Percentiles rank a stretch among this genome's conserved stretches.
Conservation (phyloP, 345 rosid species). For the Durio zibethinus region DNA sequence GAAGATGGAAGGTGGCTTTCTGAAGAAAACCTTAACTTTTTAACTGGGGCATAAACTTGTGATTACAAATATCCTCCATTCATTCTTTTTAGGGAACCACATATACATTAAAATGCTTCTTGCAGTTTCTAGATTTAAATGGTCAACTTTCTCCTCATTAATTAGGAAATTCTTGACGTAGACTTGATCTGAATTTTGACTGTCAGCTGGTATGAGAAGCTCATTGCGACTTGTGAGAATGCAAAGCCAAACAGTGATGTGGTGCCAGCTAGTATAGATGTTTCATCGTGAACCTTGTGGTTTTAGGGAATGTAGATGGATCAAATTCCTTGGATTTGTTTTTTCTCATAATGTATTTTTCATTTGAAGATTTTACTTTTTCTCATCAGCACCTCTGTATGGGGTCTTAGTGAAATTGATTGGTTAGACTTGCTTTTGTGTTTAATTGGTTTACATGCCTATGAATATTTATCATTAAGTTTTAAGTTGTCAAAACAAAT, state of each 20-base stretch:
- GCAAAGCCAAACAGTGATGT: not conserved
- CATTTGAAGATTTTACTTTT: too few species aligned
- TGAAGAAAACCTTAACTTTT: conserved; percentile 12
- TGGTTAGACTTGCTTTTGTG: too few species aligned
- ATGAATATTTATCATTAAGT: not conserved
- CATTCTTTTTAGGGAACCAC: not conserved
- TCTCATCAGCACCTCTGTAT: too few species aligned
- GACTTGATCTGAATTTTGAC: conserved; percentile 10
- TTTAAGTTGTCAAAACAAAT: not conserved
- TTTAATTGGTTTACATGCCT: not conserved
- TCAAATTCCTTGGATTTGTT: not conserved
- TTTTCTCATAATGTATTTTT: not conserved
- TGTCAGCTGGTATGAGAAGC: not conserved
- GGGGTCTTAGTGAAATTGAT: too few species aligned
- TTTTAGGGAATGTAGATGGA: not conserved
- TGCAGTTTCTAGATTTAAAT: conserved; percentile 8
- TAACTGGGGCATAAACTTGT: not conserved
- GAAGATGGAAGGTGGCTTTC: conserved; percentile 64
- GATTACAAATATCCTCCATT: not conserved
- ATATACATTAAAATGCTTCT: conserved; percentile 2
- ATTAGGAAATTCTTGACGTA: conserved; percentile 3
- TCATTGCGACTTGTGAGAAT: not conserved
- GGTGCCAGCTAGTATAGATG: conserved; percentile 6
- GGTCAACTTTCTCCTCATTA: conserved; percentile 6
- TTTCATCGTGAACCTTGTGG: not conserved